Evolutionary conservation across 257 asterid species (phyloP), one percentile per base, ranked within the genome.

Genomic region (Solanum acaule): DNA sequence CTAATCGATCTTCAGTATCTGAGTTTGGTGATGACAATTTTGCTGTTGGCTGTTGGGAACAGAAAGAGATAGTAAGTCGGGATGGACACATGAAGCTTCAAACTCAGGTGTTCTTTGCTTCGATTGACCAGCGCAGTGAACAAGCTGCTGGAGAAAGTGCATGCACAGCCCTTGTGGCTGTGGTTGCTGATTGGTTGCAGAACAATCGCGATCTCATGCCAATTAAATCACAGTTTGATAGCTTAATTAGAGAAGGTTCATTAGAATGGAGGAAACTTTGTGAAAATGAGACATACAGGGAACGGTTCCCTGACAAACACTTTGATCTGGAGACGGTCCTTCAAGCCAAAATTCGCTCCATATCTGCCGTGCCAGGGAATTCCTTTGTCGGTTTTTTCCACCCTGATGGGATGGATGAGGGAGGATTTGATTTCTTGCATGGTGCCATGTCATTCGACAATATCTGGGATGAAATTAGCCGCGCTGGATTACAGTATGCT

Each of bases 81-180:
- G 99, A 97, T 83, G 98, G 98, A 84, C 92, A 90, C 40, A 89
- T 95, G 96, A 96, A 92, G 91, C 94, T 97, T 82, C 93, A 93
- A 71, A 93, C 98, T 3, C 92, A 94, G 44, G 96, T 94, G 82
- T 97, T 97, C 91, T 94, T 96, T 86, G 99, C 99, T 78, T 95
- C 99, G 86, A 97, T 97, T 52, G 99, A 97, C 77, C 99, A 97
- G 84, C 92, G 99, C 87, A 97, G 98, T n/a, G 99, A 97, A 89
- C 94, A 88, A 79, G 99, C 99, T 15, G 97, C 99, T 2, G 99
- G 99, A 38, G 99, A 94, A 90, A 94, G 99, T 75, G 99, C 99
- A 42, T 97, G 99, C 87, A 97, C 99, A 5, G 98, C 96, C 63
- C 98, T 97, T 13, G 99, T 96, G 49, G 98, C 99, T 49, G 98